Percentiles rank a stretch among this genome's conserved stretches.
Conservation (phyloP, 768 basidiomycete genomes). For the Mycena crocata region DNA sequence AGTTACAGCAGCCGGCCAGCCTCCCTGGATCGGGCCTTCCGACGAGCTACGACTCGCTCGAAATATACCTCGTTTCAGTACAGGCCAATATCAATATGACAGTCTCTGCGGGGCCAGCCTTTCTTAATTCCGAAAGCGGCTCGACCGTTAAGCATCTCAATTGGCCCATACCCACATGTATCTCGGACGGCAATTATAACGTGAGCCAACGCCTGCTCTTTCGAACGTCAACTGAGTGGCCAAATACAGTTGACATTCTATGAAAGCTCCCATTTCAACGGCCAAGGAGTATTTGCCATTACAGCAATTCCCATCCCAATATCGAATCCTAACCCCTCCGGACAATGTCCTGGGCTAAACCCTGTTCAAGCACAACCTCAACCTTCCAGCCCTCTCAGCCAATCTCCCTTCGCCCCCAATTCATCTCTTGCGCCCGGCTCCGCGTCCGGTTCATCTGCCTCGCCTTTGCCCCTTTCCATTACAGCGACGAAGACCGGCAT, state of each 20-base stretch:
- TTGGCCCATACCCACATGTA: slow-evolving; percentile 52
- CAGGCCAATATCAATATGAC: slow-evolving; percentile 47
- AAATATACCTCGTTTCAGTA: slow-evolving; percentile 52
- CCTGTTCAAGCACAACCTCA: slow-evolving; percentile 43
- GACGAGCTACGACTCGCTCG: slow-evolving; percentile 46
- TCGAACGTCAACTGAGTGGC: slow-evolving; percentile 5
- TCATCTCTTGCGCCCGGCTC: background rate
- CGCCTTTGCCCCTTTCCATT: background rate
- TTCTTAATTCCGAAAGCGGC: slow-evolving; percentile 47
- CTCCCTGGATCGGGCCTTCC: slow-evolving; percentile 42
- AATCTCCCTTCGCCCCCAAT: slow-evolving; percentile 38
- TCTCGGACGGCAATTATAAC: slow-evolving; percentile 50
- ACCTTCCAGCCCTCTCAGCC: slow-evolving; percentile 39
- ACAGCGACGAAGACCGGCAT: slow-evolving; percentile 6
- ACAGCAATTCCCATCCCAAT: slow-evolving; percentile 48
- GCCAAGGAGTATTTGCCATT: slow-evolving; percentile 46
- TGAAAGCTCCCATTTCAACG: slow-evolving; percentile 45
- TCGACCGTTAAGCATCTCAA: slow-evolving; percentile 49
- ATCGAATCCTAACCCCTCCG: slow-evolving; percentile 40
- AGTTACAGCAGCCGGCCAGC: slow-evolving; percentile 44
- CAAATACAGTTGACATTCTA: slow-evolving; percentile 51
- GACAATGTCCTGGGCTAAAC: slow-evolving; percentile 34
- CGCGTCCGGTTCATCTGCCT: background rate
- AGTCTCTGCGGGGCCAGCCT: slow-evolving; percentile 41
- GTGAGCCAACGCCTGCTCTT: slow-evolving; percentile 36